phyloP scores from a whole-genome alignment of 345 rosid species.

The Tarenaya hassleriana region DNA sequence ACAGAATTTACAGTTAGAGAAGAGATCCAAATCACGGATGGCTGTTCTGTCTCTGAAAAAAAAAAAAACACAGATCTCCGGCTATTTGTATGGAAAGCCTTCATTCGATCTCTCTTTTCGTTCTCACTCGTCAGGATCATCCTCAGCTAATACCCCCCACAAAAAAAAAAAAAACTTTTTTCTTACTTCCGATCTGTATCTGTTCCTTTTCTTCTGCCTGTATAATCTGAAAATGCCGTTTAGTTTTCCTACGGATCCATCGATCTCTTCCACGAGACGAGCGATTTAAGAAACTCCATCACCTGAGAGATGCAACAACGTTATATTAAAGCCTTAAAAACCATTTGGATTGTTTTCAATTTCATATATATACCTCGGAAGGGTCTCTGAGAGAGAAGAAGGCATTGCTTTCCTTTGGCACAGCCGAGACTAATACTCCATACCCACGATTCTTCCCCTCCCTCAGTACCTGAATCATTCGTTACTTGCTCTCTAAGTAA shows the following conservation, averaged over 20 bases:
- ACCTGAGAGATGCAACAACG: constrained; percentile 39
- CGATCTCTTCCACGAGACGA: constrained; percentile 67
- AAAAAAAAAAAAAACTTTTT: constrained; percentile 2
- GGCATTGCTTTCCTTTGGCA: constrained; percentile 78
- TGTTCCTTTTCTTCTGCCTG: constrained; percentile 2
- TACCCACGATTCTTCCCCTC: constrained; percentile 59
- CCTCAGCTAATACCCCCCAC: constrained; percentile 1
- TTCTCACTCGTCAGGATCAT: constrained; percentile 8
- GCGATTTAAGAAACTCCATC: constrained; percentile 72
- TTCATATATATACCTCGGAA: constrained; percentile 78
- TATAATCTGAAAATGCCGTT: constrained; percentile 12
- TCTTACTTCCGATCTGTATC: not conserved
- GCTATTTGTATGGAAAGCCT: constrained; percentile 15
- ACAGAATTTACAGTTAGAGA: constrained; percentile 20
- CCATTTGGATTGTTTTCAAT: too few relatives aligned
- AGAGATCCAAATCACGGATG: not conserved
- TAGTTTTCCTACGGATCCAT: constrained; percentile 14
- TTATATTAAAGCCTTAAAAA: too few relatives aligned
- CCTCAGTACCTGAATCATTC: constrained; percentile 69
- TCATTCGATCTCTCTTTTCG: constrained; percentile 18
- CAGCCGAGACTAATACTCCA: constrained; percentile 77
- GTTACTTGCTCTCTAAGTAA: constrained; percentile 12
- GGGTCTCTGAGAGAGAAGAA: constrained; percentile 80
- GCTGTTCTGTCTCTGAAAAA: too few relatives aligned
- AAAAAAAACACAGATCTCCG: constrained; percentile 21